phyloP scores from a whole-genome alignment of 352 stramenopile species.

The Phytopythium sindhum region DNA sequence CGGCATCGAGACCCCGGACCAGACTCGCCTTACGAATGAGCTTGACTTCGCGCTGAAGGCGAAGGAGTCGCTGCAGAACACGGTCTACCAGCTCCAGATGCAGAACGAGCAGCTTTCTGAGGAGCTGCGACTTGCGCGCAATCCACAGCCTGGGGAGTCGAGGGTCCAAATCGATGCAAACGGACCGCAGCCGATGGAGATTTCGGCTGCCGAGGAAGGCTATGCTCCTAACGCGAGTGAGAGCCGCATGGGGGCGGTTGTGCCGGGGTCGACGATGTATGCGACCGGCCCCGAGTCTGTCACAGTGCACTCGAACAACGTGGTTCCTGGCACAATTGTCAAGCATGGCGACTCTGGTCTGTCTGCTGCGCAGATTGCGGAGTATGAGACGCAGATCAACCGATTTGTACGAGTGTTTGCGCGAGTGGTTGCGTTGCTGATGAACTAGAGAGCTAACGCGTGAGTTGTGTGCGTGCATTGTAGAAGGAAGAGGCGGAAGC shows the following conservation, averaged over 20 bases:
- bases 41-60: conserved; percentile 73
- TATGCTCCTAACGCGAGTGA: conserved; percentile 5
- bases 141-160: conserved; percentile 26
- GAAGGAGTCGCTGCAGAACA: conserved; percentile 69
- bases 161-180: conserved; percentile 16
- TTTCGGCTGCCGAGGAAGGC: conserved; percentile 21
- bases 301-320: conserved; percentile 1
- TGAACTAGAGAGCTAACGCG: conserved; percentile 10
- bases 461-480: conserved; percentile 5
- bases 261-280: background rate
- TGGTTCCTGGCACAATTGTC: background rate
- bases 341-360: conserved; percentile 14
- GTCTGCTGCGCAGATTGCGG: conserved; percentile 44
- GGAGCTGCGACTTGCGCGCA: conserved; percentile 41
- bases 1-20: conserved; percentile 39
- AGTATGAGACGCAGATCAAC: conserved; percentile 72
- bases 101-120: conserved; percentile 74
- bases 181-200: conserved; percentile 39
- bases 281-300: background rate
- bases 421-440: conserved; percentile 5
- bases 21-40: conserved; percentile 58
- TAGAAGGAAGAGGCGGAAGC: conserved; percentile 62
- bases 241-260: background rate
- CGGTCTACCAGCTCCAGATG: conserved; percentile 68
- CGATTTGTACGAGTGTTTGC: conserved; percentile 47